Evolutionary conservation across 108 stramenopile genomes (phyloP), one percentile per base, ranked within the genome.

Genomic region (Cylindrotheca closterium): DNA sequence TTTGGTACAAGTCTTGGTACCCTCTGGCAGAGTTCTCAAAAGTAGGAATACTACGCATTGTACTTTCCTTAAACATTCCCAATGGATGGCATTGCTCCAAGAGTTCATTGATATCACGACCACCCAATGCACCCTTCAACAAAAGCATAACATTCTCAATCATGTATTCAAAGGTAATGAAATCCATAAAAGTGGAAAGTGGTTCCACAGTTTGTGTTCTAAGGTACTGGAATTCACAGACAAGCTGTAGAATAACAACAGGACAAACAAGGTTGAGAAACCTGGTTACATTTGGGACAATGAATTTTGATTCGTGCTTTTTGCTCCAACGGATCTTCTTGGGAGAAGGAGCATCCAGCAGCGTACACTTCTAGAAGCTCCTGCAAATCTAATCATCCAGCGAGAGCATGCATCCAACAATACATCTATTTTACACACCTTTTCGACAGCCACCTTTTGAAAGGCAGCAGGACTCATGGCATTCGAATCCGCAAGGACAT

Each of bases 121-220:
- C 97, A 54, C 77, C 82, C 53, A 97, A 78, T 10, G 99, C 96
- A 18, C 97, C 98, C 72, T 98, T 98, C 37, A 99, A 82, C 55
- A 99, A 82, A 32, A 97, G 88, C 96, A 99, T 98, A 53, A 99
- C 92, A 71, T 98, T 99, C 70, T 98, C 97, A 77, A 99, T 99
- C 98, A 98, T 98, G 85, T 98, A 99, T 83, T 99, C 99, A 77
- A 97, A 97, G 10, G 94, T 96, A 72, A 99, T 96, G 81, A 97
- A 99, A 55, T 99, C 99, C 42, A 99, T 68, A 80, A 99, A 99
- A 48, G 91, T 94, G 37, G 93, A 78, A 53, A 99, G 85, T 1
- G 98, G 98, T 66, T 97, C 94, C 22, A 95, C 89, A 18, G 97
- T 82, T 58, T 99, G 97, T n/a, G 96, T 93, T 51, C 97, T 89